Base-by-base conservation (phyloP, 371 early-diverging fungal genomes). In the Fennellomyces sp. region DNA sequence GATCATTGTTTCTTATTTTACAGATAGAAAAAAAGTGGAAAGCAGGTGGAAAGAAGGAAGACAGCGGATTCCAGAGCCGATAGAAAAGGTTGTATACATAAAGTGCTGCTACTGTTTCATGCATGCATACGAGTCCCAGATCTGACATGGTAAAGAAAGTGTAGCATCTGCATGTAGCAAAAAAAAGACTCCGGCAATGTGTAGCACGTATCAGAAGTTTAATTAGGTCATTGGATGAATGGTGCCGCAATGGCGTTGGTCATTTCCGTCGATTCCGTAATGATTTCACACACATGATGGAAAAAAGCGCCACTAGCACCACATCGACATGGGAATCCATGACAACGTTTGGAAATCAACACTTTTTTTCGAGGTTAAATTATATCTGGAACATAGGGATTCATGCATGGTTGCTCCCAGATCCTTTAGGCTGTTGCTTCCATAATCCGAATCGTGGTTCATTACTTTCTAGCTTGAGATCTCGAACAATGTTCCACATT, bases 401-500 rank as follows among this genome's bases (percentile, higher is more conserved):
- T n/a, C n/a, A n/a, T n/a, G n/a, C n/a, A n/a, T n/a, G n/a, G n/a
- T n/a, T n/a, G n/a, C n/a, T n/a, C n/a, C n/a, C n/a, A n/a, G n/a
- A n/a, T n/a, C n/a, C n/a, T n/a, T n/a, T n/a, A n/a, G n/a, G n/a
- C 3, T 45, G 23, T 45, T 45, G n/a, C 23, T 52, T 52, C 51
- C 55, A 54, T 25, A 54, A 39, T 39, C 21, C 55, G 10, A 27
- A 38, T 23, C 19, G 21, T 15, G 21, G 45, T 45, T 45, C 45
- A 23, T 45, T 25, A 23, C 45, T 45, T 11, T 45, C n/a, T 23
- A 25, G 45, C 39, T 8, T 36, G 3, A 54, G 17, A 25, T 29
- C 47, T 10, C 41, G 21, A 17, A 64, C 41, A 12, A 56, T 41
- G 26, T 58, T 25, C 65, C 65, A 65, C 60, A 68, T 68, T 21